Evolutionary conservation across 495 filamentous ascomycete genomes (phyloP).

Genomic region (Coniosporium apollinis): DNA sequence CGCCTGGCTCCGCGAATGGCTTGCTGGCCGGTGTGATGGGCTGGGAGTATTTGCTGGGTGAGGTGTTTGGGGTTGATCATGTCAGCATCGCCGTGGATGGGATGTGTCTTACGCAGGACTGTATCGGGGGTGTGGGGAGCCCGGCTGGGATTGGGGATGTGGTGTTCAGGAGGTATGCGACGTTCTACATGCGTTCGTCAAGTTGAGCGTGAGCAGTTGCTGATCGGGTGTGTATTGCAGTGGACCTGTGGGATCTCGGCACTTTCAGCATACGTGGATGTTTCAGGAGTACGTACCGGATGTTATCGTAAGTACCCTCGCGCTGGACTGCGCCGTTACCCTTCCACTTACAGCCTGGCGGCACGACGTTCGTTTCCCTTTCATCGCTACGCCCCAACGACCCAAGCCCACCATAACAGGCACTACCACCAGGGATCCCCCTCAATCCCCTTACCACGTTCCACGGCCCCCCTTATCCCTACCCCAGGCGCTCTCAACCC

Average conservation of each 20-base stretch:
- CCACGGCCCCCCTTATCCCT: too few species aligned
- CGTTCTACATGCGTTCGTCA: too few species aligned
- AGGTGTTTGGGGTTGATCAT: conserved; percentile 27
- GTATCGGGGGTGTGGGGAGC: conserved; percentile 20
- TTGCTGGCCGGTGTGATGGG: conserved; percentile 24
- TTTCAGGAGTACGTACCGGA: conserved; percentile 24
- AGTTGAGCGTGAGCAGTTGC: too few species aligned
- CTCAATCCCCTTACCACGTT: too few species aligned
- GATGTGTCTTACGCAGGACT: conserved; percentile 24
- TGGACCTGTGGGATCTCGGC: conserved; percentile 20
- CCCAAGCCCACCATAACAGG: too few species aligned
- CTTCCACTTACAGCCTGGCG: too few species aligned
- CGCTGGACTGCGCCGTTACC: too few species aligned
- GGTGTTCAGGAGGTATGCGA: conserved; percentile 25
- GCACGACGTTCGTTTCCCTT: too few species aligned
- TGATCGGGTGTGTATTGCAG: too few species aligned
- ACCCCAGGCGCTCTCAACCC: too few species aligned
- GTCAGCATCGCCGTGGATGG: conserved; percentile 22
- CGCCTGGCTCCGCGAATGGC: conserved; percentile 14
- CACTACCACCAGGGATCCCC: too few species aligned
- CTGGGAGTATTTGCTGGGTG: conserved; percentile 27
- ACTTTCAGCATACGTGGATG: conserved; percentile 21
- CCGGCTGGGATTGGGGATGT: conserved; percentile 24
- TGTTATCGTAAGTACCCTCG: conserved; percentile 18
- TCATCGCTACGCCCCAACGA: too few species aligned